phyloP scores from a whole-genome alignment of 164 flowering plant genomes.

The Stephania cephalantha region DNA sequence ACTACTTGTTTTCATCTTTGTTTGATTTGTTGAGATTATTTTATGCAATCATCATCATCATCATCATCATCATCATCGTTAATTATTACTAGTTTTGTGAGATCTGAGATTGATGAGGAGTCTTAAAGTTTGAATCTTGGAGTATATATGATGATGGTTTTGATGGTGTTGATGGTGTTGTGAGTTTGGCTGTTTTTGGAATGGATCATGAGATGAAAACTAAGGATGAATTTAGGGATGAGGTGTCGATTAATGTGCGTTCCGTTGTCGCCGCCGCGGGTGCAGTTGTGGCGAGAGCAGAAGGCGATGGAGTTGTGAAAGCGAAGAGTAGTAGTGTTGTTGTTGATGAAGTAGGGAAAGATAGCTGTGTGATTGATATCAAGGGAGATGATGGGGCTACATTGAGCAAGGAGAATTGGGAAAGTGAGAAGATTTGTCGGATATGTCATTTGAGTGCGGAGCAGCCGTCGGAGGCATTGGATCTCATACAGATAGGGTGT shows the following conservation, averaged over 20 bases:
- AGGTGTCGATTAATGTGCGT: conserved; percentile 1
- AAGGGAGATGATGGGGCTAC: conserved; percentile 18
- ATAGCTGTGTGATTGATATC: conserved; percentile 35
- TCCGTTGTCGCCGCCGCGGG: conserved; percentile 15
- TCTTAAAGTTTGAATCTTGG: not conserved
- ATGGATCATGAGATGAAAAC: conserved; percentile 6
- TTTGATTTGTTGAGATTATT: too few relatives aligned
- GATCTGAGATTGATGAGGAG: not conserved
- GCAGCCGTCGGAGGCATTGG: conserved; percentile 28
- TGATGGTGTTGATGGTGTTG: not conserved
- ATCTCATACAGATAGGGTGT: conserved; percentile 71
- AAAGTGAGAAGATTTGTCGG: conserved; percentile 57
- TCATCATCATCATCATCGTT: not conserved
- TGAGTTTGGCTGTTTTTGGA: not conserved
- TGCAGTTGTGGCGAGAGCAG: conserved; percentile 14
- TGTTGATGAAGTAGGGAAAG: conserved; percentile 21
- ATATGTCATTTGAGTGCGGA: conserved; percentile 76
- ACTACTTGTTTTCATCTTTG: too few relatives aligned
- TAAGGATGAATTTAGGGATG: not conserved
- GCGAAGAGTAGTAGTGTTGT: conserved; percentile 7
- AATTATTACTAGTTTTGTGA: not conserved
- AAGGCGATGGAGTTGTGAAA: conserved; percentile 4
- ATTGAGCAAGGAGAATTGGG: conserved; percentile 21
- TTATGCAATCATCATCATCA: too few relatives aligned
- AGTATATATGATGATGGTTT: too few relatives aligned